Conservation (phyloP, 176 grass and related monocot species). For the Cenchrus americanus region DNA sequence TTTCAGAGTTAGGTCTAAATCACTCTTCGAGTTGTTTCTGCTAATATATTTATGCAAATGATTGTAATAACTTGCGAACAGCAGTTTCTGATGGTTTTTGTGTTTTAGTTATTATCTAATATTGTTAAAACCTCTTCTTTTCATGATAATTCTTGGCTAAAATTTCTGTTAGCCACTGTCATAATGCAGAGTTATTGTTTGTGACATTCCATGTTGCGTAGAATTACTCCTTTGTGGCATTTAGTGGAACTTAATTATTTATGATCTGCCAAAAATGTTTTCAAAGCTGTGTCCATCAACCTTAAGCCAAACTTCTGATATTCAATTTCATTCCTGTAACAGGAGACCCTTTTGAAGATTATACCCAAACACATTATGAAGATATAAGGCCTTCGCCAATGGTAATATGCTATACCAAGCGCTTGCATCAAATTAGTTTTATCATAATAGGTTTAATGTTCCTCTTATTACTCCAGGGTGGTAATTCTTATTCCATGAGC, state of each 20-base stretch:
- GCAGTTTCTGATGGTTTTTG: background rate
- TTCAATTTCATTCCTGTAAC: background rate
- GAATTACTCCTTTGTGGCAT: background rate
- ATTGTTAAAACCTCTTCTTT: background rate
- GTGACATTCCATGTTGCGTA: slow-evolving; percentile 1
- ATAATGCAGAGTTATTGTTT: background rate
- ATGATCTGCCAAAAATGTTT: background rate
- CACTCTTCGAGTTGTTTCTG: background rate
- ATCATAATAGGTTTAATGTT: background rate
- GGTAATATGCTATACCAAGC: slow-evolving; percentile 8
- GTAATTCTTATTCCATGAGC: slow-evolving; percentile 38
- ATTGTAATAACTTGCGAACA: background rate
- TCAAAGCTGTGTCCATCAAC: background rate
- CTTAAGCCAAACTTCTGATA: background rate
- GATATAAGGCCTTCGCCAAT: slow-evolving; percentile 17
- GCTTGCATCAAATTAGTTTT: background rate
- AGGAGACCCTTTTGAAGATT: slow-evolving; percentile 26
- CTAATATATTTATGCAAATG: background rate
- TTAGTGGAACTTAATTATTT: background rate
- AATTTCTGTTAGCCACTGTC: background rate
- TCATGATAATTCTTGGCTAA: background rate
- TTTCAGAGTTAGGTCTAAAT: background rate
- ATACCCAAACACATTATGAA: background rate
- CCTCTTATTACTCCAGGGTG: slow-evolving; percentile 35
- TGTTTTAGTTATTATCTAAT: background rate